A percentile compares a stretch with the other conserved stretches of the same genome.
Evolutionary conservation across 495 filamentous ascomycete species (phyloP).

Genomic region (Neurospora sp.): DNA sequence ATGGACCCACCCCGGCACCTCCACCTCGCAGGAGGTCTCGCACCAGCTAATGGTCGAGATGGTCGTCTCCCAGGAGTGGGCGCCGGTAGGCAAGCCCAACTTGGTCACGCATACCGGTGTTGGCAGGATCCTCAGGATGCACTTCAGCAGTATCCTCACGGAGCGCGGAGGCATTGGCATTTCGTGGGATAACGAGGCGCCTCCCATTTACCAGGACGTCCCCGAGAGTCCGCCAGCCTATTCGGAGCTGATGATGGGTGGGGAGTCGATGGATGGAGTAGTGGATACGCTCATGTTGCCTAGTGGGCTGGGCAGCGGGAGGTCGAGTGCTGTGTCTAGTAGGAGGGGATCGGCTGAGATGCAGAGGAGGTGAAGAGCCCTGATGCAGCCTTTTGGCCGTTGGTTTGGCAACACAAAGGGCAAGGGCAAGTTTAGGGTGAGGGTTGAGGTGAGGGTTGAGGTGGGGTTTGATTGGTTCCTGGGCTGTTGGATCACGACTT

Average conservation of each 20-base stretch:
- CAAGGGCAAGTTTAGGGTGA: background rate
- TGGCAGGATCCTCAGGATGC: constrained; percentile 85
- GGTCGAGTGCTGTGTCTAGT: background rate
- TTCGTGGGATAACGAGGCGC: constrained; percentile 94
- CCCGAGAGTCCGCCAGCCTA: constrained; percentile 81
- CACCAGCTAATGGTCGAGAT: constrained; percentile 88
- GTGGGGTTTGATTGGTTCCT: background rate
- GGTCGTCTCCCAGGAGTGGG: constrained; percentile 89
- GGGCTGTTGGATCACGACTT: background rate
- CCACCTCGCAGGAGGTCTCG: constrained; percentile 39
- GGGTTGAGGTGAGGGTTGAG: background rate
- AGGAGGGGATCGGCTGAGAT: background rate
- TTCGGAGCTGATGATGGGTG: constrained; percentile 17
- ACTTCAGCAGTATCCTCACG: constrained; percentile 73
- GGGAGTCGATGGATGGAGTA: constrained; percentile 10
- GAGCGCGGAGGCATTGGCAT: constrained; percentile 83
- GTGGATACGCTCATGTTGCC: background rate
- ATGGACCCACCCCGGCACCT: constrained; percentile 55
- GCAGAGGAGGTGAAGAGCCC: constrained; percentile 13
- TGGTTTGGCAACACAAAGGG: background rate
- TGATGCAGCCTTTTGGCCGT: background rate
- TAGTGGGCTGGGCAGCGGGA: background rate
- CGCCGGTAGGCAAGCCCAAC: constrained; percentile 54
- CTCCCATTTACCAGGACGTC: constrained; percentile 90
- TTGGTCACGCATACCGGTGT: constrained; percentile 79